phyloP scores from a whole-genome alignment of 1,139 yeast genomes.

The Nadsonia starkeyi-henricii region DNA sequence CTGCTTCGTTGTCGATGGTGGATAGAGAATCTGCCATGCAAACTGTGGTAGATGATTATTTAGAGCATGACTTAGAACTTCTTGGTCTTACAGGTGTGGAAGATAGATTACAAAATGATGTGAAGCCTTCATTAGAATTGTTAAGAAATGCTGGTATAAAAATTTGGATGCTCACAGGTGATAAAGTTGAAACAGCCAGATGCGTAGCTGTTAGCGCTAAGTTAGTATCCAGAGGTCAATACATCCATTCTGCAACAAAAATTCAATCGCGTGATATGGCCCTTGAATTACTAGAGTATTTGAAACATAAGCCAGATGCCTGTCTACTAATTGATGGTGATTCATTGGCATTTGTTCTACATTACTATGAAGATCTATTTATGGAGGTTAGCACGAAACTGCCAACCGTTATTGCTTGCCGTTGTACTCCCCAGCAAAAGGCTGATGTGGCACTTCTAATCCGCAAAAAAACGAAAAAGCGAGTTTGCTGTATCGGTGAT shows the following conservation, averaged over 20 bases:
- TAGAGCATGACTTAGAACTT: slow-evolving; percentile 76
- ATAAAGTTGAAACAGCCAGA: slow-evolving; percentile 94
- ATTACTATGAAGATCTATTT: slow-evolving; percentile 52
- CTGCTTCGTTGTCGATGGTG: slow-evolving; percentile 66
- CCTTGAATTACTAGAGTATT: slow-evolving; percentile 55
- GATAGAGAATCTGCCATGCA: slow-evolving; percentile 68
- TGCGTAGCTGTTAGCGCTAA: slow-evolving; percentile 94
- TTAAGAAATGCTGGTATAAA: slow-evolving; percentile 91
- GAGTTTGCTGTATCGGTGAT: slow-evolving; percentile 97
- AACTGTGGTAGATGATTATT: slow-evolving; percentile 45
- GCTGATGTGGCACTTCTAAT: slow-evolving; percentile 86
- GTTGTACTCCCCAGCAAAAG: slow-evolving; percentile 97
- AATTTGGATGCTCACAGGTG: slow-evolving; percentile 99
- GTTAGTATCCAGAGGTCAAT: slow-evolving; percentile 84
- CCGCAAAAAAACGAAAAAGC: slow-evolving; percentile 61
- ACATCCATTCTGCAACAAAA: slow-evolving; percentile 73
- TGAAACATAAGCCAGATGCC: slow-evolving; percentile 51
- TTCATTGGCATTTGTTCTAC: slow-evolving; percentile 58
- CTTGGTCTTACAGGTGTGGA: slow-evolving; percentile 95
- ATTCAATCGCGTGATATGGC: slow-evolving; percentile 36
- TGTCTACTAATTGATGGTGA: slow-evolving; percentile 91
- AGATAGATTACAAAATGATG: slow-evolving; percentile 82
- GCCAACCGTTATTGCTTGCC: slow-evolving; percentile 92
- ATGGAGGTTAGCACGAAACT: slow-evolving; percentile 60
- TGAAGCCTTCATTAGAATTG: slow-evolving; percentile 81